phyloP scores from a whole-genome alignment of 2,329 filamentous ascomycete genomes.

The Epichloe sp. region DNA sequence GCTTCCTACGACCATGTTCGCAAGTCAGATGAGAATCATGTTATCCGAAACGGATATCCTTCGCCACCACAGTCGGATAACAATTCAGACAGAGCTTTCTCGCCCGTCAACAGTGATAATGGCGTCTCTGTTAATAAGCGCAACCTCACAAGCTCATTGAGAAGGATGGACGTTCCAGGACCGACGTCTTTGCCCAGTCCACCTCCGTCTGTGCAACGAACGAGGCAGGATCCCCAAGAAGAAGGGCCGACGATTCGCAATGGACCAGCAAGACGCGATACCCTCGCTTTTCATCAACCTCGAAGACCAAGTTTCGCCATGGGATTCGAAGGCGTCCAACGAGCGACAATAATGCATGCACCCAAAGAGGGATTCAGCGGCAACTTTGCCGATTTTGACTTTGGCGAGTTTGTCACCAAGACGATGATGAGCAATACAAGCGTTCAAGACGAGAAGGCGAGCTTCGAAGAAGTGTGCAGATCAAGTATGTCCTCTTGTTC shows the following conservation, averaged over 20 bases:
- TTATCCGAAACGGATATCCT: slow-evolving; percentile 16
- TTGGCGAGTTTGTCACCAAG: slow-evolving; percentile 19
- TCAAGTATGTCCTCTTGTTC: background rate
- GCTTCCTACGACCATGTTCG: background rate
- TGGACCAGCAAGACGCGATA: slow-evolving; percentile 37
- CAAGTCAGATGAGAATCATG: background rate
- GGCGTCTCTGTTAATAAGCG: slow-evolving; percentile 11
- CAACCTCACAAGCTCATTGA: slow-evolving; percentile 13
- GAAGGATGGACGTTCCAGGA: slow-evolving; percentile 13
- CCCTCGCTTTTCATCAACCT: slow-evolving; percentile 31
- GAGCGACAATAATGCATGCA: slow-evolving; percentile 9
- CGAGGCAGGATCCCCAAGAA: slow-evolving; percentile 26
- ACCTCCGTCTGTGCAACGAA: slow-evolving; percentile 21
- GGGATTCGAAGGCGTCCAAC: slow-evolving; percentile 15
- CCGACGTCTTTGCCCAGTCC: slow-evolving; percentile 27
- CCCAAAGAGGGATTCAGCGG: slow-evolving; percentile 22
- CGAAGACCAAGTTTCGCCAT: slow-evolving; percentile 35
- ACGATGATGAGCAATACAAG: slow-evolving; percentile 1
- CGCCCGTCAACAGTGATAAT: slow-evolving; percentile 9
- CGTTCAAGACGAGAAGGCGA: background rate
- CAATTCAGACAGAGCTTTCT: slow-evolving; percentile 11
- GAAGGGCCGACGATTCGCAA: slow-evolving; percentile 32
- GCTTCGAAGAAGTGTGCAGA: background rate
- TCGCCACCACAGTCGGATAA: slow-evolving; percentile 25
- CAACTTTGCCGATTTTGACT: slow-evolving; percentile 26